phyloP scores from a whole-genome alignment of 345 rosid genomes.

The Gossypium ekmanianum region DNA sequence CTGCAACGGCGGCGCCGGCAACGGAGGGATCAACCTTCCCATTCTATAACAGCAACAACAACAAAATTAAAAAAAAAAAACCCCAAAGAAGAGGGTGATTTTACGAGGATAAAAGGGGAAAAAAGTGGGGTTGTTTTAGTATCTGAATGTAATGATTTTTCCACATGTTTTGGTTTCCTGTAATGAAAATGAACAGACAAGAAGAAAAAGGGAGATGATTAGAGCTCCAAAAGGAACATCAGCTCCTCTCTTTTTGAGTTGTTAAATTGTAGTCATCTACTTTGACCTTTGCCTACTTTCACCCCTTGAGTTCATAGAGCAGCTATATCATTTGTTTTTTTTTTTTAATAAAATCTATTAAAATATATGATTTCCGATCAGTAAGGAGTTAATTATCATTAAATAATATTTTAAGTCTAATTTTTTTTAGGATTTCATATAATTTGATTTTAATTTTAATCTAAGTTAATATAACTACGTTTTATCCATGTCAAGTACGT shows the following conservation, averaged over 20 bases:
- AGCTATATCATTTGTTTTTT: too few relatives aligned
- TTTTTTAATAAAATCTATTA: too few relatives aligned
- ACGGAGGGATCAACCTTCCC: constrained; percentile 36
- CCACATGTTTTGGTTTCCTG: neutral
- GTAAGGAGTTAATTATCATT: too few relatives aligned
- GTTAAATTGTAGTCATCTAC: neutral
- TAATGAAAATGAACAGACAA: neutral
- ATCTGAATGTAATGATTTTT: neutral
- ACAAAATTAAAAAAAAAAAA: neutral
- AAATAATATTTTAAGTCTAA: too few relatives aligned
- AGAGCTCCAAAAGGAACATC: neutral
- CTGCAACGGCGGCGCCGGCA: constrained; percentile 18
- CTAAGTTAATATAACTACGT: too few relatives aligned
- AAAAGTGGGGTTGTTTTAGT: neutral
- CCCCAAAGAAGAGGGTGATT: neutral
- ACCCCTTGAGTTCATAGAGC: neutral
- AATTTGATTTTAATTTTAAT: too few relatives aligned
- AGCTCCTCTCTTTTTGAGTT: neutral
- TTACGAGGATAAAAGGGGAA: neutral
- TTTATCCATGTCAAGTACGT: too few relatives aligned
- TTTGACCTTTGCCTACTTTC: neutral
- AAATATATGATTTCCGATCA: too few relatives aligned
- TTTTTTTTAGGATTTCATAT: too few relatives aligned
- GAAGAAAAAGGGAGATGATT: neutral
- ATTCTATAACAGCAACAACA: constrained; percentile 14